Evolutionary conservation across 768 basidiomycete genomes (phyloP).

Genomic region (Agaricus subrufescens): DNA sequence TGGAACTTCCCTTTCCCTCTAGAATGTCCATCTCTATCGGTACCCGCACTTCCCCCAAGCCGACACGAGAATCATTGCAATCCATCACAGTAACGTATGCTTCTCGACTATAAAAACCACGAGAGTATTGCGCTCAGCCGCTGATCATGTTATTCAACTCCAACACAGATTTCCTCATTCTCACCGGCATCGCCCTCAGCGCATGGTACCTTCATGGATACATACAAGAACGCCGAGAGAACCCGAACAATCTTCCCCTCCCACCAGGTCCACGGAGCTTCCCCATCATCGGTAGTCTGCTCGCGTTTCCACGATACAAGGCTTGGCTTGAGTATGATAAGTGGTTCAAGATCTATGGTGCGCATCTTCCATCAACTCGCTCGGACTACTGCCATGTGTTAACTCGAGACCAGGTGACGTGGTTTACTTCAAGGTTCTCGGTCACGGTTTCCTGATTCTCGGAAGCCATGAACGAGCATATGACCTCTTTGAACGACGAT

Average conservation of each 20-base stretch:
- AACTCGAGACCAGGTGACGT: conserved; percentile 6
- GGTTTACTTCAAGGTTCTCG: too few relatives aligned
- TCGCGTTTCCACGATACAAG: background rate
- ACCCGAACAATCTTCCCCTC: background rate
- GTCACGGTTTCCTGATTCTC: too few relatives aligned
- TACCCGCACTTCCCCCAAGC: too few relatives aligned
- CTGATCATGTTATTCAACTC: too few relatives aligned
- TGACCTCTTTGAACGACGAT: conserved; percentile 54
- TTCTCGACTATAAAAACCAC: too few relatives aligned
- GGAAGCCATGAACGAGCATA: conserved; percentile 4
- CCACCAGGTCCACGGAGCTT: background rate
- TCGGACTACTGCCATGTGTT: conserved; percentile 8
- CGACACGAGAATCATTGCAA: too few relatives aligned
- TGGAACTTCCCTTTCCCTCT: too few relatives aligned
- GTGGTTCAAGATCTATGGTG: background rate
- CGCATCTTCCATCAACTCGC: background rate
- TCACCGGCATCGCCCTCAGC: background rate
- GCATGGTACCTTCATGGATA: background rate
- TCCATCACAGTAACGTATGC: too few relatives aligned
- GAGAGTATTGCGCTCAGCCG: too few relatives aligned
- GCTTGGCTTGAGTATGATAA: background rate
- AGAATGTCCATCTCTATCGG: too few relatives aligned
- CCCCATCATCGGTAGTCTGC: conserved; percentile 1
- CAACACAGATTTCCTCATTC: too few relatives aligned
- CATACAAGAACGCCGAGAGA: background rate